A percentile compares a stretch with the other conserved stretches of the same genome.
phyloP scores from a whole-genome alignment of 2,329 filamentous ascomycete genomes.

The Aspergillus ibericus region DNA sequence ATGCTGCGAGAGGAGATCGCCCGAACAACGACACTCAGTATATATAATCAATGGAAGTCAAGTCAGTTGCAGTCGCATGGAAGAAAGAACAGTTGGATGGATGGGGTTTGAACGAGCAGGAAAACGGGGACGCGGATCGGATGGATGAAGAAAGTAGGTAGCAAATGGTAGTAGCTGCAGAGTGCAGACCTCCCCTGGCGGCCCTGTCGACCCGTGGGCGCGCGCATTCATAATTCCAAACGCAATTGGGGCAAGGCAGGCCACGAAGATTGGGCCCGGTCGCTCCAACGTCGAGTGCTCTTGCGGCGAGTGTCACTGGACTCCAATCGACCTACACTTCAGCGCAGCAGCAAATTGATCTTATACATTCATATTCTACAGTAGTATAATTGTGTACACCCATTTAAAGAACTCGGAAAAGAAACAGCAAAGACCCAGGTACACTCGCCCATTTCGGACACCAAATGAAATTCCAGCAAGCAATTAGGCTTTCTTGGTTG shows the following conservation, averaged over 20 bases:
- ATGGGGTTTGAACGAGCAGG: neutral
- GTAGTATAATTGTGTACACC: slow-evolving; percentile 25
- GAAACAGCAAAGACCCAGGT: slow-evolving; percentile 10
- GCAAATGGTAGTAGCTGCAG: neutral
- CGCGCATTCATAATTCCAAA: neutral
- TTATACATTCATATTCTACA: slow-evolving; percentile 27
- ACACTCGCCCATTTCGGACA: neutral
- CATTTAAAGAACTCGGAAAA: slow-evolving; percentile 3
- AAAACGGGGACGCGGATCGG: neutral
- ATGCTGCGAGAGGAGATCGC: slow-evolving; percentile 22
- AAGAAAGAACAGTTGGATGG: neutral
- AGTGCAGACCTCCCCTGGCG: slow-evolving; percentile 2
- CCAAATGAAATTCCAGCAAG: slow-evolving; percentile 2
- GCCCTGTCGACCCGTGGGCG: slow-evolving; percentile 1
- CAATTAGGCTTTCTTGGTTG: slow-evolving; percentile 17
- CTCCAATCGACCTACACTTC: neutral
- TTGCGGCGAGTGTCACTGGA: neutral
- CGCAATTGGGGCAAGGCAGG: neutral
- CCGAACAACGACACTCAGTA: neutral
- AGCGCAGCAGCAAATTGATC: neutral
- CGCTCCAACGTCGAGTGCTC: neutral
- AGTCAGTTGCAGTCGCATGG: neutral
- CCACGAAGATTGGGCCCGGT: neutral
- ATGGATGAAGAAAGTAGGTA: neutral
- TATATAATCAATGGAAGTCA: neutral